Conservation (phyloP, 345 rosid genomes). For the Excoecaria cochinchinensis region DNA sequence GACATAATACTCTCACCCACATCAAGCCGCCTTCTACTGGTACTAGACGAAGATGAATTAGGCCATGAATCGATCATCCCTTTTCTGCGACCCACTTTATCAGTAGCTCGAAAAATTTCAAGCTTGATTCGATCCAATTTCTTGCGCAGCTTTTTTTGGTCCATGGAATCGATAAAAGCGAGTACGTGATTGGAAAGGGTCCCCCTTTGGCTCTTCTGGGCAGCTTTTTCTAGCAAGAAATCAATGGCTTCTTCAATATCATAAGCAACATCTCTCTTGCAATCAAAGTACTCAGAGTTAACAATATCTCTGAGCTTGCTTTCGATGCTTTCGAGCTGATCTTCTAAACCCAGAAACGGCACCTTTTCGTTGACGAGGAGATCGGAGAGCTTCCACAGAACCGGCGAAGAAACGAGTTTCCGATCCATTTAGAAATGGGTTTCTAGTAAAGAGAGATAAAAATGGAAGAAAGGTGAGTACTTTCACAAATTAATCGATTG, state of each 20-base stretch:
- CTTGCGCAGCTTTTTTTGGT: slow-evolving; percentile 8
- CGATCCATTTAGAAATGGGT: slow-evolving; percentile 9
- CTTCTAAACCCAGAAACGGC: slow-evolving; percentile 8
- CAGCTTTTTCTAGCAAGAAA: slow-evolving; percentile 10
- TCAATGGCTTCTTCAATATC: slow-evolving; percentile 18
- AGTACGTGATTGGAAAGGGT: not conserved
- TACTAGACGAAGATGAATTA: not conserved
- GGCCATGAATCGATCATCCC: slow-evolving; percentile 10
- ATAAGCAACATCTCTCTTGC: slow-evolving; percentile 16
- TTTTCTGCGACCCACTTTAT: slow-evolving; percentile 14
- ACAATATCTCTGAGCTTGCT: slow-evolving; percentile 15
- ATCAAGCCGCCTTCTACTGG: not conserved
- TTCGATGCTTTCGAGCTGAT: slow-evolving; percentile 15
- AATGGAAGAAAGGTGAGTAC: not conserved
- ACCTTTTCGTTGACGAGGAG: slow-evolving; percentile 13
- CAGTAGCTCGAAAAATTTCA: slow-evolving; percentile 13
- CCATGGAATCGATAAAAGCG: slow-evolving; percentile 1
- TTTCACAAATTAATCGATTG: not conserved
- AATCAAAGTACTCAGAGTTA: slow-evolving; percentile 10
- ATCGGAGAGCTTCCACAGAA: slow-evolving; percentile 14
- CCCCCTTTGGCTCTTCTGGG: slow-evolving; percentile 4
- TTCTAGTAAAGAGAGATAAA: not conserved
- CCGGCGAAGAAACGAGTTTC: slow-evolving; percentile 14
- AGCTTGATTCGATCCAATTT: slow-evolving; percentile 13
- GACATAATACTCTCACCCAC: slow-evolving; percentile 16